Conservation (phyloP, 176 grass and related monocot genomes). For the Carex pumila region DNA sequence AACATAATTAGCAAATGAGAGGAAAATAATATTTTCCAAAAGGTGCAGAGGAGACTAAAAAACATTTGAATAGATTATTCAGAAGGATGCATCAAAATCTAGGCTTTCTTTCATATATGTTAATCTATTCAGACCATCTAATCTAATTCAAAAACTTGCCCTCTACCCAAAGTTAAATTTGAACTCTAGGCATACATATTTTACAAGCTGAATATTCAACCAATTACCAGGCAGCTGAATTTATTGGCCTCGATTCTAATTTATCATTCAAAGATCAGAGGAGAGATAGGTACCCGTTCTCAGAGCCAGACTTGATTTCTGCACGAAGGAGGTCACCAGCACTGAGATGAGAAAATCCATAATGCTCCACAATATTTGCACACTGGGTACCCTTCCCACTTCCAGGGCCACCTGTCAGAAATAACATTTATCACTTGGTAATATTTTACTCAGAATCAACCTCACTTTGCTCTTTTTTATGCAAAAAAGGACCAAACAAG, state of each 20-base stretch:
- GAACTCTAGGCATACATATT: background rate
- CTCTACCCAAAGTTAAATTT: background rate
- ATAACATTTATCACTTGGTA: conserved; percentile 20
- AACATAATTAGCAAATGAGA: conserved; percentile 1
- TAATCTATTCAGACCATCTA: background rate
- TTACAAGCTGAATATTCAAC: background rate
- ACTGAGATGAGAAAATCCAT: conserved; percentile 85
- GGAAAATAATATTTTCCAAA: background rate
- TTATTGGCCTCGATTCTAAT: background rate
- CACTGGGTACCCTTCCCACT: conserved; percentile 90
- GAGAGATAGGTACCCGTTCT: conserved; percentile 49
- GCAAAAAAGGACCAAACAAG: background rate
- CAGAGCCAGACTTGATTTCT: conserved; percentile 75
- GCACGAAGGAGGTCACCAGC: conserved; percentile 87
- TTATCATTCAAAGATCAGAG: conserved; percentile 3
- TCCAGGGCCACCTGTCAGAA: conserved; percentile 69
- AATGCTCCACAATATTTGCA: conserved; percentile 80
- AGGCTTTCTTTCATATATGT: background rate
- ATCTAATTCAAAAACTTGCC: background rate
- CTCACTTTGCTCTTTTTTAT: background rate
- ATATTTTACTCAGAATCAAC: background rate
- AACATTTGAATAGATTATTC: background rate
- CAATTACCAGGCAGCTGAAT: background rate
- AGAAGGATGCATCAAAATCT: background rate
- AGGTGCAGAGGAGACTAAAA: background rate